Base-by-base conservation (phyloP, 306 rosid species). In the Lupinus albus region DNA sequence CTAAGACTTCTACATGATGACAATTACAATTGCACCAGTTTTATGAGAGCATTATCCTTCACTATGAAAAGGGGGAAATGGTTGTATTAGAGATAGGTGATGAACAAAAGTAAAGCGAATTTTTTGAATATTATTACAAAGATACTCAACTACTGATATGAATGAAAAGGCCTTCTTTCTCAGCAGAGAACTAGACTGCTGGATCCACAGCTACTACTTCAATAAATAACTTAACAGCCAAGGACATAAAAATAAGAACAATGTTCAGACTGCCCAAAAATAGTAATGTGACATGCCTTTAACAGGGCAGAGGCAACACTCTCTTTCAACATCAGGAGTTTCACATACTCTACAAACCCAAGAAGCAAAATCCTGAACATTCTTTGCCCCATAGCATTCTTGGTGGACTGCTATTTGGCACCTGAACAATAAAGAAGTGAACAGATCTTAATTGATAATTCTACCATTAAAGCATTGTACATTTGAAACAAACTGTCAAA, bases 321-420 rank as follows among this genome's bases (percentile, higher is more conserved):
- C 97, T 74, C 94, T 88, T 68, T 69, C 88, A 59, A 87, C 79
- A 68, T 86, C 87, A 69, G 97, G 97, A 70, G 92, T 83, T 81
- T 90, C 99, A 14, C 99, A 93, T 57, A 84, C 94, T 78, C 97
- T 88, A 68, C 99, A 93, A 81, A 93, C 99, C 99, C 99, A 93
- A 41, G 99, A 90, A 57, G 97, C 85, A 81, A 93, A 90, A 85
- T 93, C 96, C 67, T 86, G 89, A 33, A 80, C 82, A 81, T 82
- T 65, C 71, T 85, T 90, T 79, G 83, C 88, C 54, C 99, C 99
- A 74, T 90, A 93, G 86, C 99, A 93, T 76, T 93, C 99, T 81
- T 93, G 99, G 88, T 93, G 99, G 70, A 93, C 95, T 48, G 94
- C 97, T 75, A 93, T 88, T 80, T 93, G 97, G 81, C 99, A 93